Base-by-base conservation (phyloP, 1,284 basidiomycete genomes). In the Rhodotorula sp. region DNA sequence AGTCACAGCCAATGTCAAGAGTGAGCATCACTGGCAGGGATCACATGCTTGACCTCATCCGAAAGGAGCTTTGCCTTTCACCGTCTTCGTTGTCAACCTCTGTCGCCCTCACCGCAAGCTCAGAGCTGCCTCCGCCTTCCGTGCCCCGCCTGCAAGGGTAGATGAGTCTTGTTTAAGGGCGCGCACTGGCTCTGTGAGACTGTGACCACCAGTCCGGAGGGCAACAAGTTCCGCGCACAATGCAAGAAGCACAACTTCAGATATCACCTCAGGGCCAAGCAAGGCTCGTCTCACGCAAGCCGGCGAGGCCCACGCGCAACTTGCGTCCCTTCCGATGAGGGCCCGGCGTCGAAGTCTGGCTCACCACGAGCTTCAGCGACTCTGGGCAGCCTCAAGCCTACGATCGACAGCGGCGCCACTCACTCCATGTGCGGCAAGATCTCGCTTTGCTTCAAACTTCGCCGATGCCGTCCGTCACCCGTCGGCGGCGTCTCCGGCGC, bases 301-400 rank as follows among this genome's bases (percentile, higher is more conserved):
- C 14, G 31, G 34, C 56, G 14, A 34, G 29, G n/a, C 57, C 20
- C 39, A 39, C 31, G 57, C 57, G 57, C 57, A 58, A 31, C 52
- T 64, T 23, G 56, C 54, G 39, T 5, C 31, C 1, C 29, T 65
- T 47, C 51, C 29, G 48, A 3, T 5, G 29, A 52, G 31, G 10
- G 39, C 47, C 39, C 6, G 64, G 64, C 47, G 34, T 65, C 23
- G 57, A 65, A 34, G 64, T 29, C 23, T 65, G 64, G 64, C 56
- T 65, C 15, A 14, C 21, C 16, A 23, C 15, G 29, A 6, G 39
- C 6, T 21, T 21, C 64, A n/a, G 47, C 3, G 0, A 4, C 56
- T 10, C 2, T 31, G 10, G 3, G 31, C 46, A 7, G 47, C 26
- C 56, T 21, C 64, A 3, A 10, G 6, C 29, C 29, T 29, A 47